Base-by-base conservation (phyloP, 805 yeast genomes). In the Pichia nakasei region DNA sequence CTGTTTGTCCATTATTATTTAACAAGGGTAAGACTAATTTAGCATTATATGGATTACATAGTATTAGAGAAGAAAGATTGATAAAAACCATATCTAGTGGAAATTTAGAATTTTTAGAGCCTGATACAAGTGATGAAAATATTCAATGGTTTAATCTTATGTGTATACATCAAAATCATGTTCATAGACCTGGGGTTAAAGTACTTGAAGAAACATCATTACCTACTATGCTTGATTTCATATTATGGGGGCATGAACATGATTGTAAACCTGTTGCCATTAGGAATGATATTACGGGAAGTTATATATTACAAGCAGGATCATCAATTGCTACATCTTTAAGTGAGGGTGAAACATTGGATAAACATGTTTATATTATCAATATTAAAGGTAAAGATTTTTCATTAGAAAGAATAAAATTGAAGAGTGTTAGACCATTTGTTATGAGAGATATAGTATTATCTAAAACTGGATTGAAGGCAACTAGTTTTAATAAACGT, bases 201-300 rank as follows among this genome's bases (percentile, higher is more conserved):
- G 83, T 83, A 51, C 67, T 93, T 5, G 97, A 97, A 6, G 97
- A 89, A 50, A 72, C 70, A 42, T 83, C 85, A 52, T 64, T 93
- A 21, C 98, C 97, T 0, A 67, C 72, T 9, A 88, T 89, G 57
- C 55, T 93, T 38, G 88, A 93, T 57, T 68, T 91, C 45, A 80
- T 93, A 0, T 65, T 89, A 2, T 93, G 98, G 98, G 98, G 98
- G 17, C 98, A 93, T 61, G 98, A 93, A 59, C 98, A 93, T 62
- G 97, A 93, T 58, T 87, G 97, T 56, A 71, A 81, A 5, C 85
- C 91, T 1, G 76, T 75, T 46, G 78, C 95, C 0, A 72, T 69
- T 1, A 67, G 67, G 37, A 82, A 82, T 53, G 67, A 76, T 1
- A 71, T 70, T 11, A 73, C 73, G 3, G 82, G 81, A 1, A 87